Evolutionary conservation across 371 early-diverging fungal species (phyloP).

Genomic region (Zychaea mexicana): DNA sequence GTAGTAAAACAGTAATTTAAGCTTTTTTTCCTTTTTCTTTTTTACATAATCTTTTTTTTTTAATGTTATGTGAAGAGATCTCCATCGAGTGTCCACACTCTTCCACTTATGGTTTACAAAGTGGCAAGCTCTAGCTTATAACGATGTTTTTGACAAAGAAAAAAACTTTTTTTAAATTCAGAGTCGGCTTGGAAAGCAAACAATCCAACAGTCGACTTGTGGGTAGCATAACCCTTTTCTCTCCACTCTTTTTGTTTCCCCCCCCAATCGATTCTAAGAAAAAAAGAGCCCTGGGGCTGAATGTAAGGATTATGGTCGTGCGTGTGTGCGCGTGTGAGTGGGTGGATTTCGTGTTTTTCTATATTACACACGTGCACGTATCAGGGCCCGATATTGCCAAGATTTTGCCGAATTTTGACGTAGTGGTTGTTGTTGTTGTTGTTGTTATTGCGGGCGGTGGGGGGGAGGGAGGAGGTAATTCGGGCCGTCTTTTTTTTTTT

Average conservation of each 20-base stretch:
- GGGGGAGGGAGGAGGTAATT: neutral
- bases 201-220: neutral
- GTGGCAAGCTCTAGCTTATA: conserved; percentile 1
- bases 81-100: conserved; percentile 4
- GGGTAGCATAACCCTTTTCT: neutral
- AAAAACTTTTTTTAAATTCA: neutral
- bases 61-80: neutral
- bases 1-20: neutral
- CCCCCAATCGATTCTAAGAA: neutral
- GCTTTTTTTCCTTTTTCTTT: too few species aligned
- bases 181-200: neutral
- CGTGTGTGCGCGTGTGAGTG: too few species aligned
- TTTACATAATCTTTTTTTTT: neutral
- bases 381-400: neutral
- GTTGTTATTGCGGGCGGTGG: too few species aligned
- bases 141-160: neutral
- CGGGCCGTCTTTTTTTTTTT: neutral
- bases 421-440: neutral
- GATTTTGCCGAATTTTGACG: neutral
- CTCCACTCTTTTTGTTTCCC: neutral
- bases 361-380: neutral
- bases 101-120: neutral
- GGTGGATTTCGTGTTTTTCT: neutral
- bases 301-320: neutral
- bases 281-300: too few species aligned